These are phyloP conservation scores for Wallacemonas collosoma DNA, from an alignment of 208 protist species.

Conservation along the genomic window DNA sequence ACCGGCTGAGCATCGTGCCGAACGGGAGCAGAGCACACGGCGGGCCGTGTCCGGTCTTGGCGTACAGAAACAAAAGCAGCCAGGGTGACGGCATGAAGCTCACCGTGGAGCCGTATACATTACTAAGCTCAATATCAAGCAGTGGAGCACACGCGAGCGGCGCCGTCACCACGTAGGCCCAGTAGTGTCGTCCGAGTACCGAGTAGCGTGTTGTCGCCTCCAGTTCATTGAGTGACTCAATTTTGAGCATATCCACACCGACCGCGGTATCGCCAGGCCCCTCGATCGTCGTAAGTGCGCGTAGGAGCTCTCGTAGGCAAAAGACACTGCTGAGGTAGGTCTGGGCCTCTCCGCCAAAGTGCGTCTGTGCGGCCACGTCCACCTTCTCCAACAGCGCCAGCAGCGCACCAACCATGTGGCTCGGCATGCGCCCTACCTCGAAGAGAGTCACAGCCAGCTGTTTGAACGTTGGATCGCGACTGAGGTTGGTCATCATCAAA, in stretches of 20 bases:
- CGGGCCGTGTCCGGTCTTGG: conserved; percentile 49
- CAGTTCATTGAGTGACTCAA: conserved; percentile 90
- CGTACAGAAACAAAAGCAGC: conserved; percentile 77
- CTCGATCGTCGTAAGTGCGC: conserved; percentile 44
- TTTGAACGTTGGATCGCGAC: conserved; percentile 81
- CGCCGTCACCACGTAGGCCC: conserved; percentile 67
- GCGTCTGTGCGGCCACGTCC: conserved; percentile 31
- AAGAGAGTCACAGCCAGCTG: conserved; percentile 91
- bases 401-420: conserved; percentile 80
- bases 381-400: conserved; percentile 70
- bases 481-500: conserved; percentile 98
- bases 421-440: conserved; percentile 87
- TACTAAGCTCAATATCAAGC: conserved; percentile 73
- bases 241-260: conserved; percentile 87
- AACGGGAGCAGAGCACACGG: conserved; percentile 73
- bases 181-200: conserved; percentile 90
- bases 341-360: conserved; percentile 80
- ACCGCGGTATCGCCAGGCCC: conserved; percentile 38
- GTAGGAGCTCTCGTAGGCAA: conserved; percentile 71
- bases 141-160: conserved; percentile 66
- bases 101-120: conserved; percentile 80
- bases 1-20: conserved; percentile 55
- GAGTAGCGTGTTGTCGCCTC: conserved; percentile 86
- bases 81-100: conserved; percentile 83
- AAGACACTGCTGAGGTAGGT: conserved; percentile 88